Evolutionary conservation across 345 rosid genomes (phyloP), one percentile per base, ranked within the genome.

Genomic region (Balakata baccata): DNA sequence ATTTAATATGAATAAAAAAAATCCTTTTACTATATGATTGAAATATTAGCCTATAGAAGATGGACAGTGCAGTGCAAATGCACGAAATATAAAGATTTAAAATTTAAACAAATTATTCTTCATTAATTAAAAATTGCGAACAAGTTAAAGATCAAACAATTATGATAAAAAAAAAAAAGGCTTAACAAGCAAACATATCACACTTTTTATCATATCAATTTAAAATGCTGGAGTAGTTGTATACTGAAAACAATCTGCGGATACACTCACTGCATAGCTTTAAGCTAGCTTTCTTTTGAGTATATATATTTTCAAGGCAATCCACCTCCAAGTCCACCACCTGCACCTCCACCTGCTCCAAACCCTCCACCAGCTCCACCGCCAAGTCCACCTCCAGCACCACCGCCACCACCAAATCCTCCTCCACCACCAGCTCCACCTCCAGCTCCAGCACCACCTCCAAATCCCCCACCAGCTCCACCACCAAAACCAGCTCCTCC

Each of bases 401-500:
- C 57, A 23, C 54, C 57, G 1, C 66, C 66, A 0, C 46, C 66
- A 0, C 67, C 67, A 8, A 39, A 8, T 18, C 61, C 61, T 7
- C 61, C 61, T 20, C 61, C 69, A n/a, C 54, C 69, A 25, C 71
- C 58, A 53, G 14, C 25, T 69, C 74, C 74, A 45, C 66, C 66
- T 2, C 74, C 66, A 20, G 11, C 64, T 25, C 66, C 74, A 25
- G 25, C 74, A 7, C 74, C 66, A 41, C 52, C 65, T 43, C 74
- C 66, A 22, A 43, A 51, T 10, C 74, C 71, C 6, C 54, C 65
- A 45, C 34, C 63, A 38, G 62, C 70, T 37, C 70, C 76, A 22
- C 41, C 64, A 73, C 72, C 78, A 29, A 10, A n/a, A 25, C 67
- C 78, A 23, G 65, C 61, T 38, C 72, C 77, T 22, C 66, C 77